Base-by-base conservation (phyloP, 352 stramenopile genomes). In the Globisporangium splendens region DNA sequence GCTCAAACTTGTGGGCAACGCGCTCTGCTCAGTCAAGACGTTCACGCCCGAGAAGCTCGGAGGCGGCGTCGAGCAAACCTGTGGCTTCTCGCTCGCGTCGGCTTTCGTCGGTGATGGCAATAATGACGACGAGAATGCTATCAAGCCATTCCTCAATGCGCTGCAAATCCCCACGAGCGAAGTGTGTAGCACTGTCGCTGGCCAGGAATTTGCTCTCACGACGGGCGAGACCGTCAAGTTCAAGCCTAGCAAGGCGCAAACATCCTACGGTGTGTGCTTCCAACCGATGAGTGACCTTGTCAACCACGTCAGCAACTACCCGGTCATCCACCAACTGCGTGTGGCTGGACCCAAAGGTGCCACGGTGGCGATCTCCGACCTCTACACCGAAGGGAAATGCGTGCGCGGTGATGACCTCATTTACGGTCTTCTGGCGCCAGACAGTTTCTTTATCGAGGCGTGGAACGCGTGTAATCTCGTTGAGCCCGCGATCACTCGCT, bases 231-330 rank as follows among this genome's bases (percentile, higher is more conserved):
- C 18, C 6, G 33, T 46, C 17, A 21, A 33, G 35, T 61, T 61
- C 21, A 14, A 24, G n/a, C 14, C 54, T 2, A 21, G 46, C 18
- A 20, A 14, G 13, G 46, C 52, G 14, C 28, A 33, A 1, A 17
- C 28, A 1, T 39, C 3, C 46, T 61, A 39, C 46, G 54, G 54
- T 6, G 33, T 61, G 15, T 61, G 54, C 31, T 61, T 41, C 44
- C 28, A 54, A n/a, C 11, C 54, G 17, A 39, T 61, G 54, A 46
- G 38, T 46, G 46, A 52, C 42, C 46, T 61, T n/a, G 31, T 61
- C 15, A 43, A 61, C 44, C 31, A 61, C 35, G 54, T 61, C 43
- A 61, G 54, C 54, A 41, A 38, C 24, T 53, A 53, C 24, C 54
- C 54, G 5, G 4, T 54, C 14, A 12, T 53, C 13, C 8, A 28